phyloP scores from a whole-genome alignment of 1,284 basidiomycete genomes.

The Earliella scabrosa region DNA sequence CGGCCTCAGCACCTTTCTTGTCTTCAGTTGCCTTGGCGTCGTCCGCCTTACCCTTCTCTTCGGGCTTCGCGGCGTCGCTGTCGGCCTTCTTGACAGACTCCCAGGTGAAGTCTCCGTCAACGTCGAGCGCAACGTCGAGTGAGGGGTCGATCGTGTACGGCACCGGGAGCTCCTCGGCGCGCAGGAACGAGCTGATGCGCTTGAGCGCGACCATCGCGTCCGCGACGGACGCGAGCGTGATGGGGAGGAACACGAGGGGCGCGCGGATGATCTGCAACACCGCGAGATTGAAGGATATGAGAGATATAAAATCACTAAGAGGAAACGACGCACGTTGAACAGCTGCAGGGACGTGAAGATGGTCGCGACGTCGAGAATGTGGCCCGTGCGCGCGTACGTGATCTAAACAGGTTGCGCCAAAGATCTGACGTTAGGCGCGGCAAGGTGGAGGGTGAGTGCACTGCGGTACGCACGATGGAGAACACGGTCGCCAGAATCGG shows the following conservation, averaged over 20 bases:
- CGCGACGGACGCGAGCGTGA: conserved; percentile 52
- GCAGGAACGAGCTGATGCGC: conserved; percentile 63
- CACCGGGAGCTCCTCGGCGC: conserved; percentile 66
- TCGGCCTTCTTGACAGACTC: conserved; percentile 50
- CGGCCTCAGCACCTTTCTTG: conserved; percentile 11
- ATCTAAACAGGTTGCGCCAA: conserved; percentile 44
- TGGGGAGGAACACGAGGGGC: conserved; percentile 56
- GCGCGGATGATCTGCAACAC: conserved; percentile 56
- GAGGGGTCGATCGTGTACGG: conserved; percentile 52
- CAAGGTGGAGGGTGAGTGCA: too few relatives aligned
- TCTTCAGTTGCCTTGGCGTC: not conserved
- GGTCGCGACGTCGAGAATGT: conserved; percentile 66
- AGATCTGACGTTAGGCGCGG: not conserved
- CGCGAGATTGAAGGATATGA: not conserved
- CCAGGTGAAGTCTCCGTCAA: conserved; percentile 74
- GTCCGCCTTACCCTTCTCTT: conserved; percentile 10
- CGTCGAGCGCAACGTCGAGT: conserved; percentile 52
- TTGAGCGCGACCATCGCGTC: conserved; percentile 67
- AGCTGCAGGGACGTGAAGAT: conserved; percentile 79
- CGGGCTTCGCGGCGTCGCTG: not conserved
- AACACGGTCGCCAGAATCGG: conserved; percentile 72
- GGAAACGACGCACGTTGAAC: conserved; percentile 61
- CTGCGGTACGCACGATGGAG: conserved; percentile 58
- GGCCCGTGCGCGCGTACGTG: conserved; percentile 69
- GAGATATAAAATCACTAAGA: not conserved